Evolutionary conservation across 495 filamentous ascomycete genomes (phyloP), one percentile per base, ranked within the genome.

Genomic region (Aspergillus cavernicola): DNA sequence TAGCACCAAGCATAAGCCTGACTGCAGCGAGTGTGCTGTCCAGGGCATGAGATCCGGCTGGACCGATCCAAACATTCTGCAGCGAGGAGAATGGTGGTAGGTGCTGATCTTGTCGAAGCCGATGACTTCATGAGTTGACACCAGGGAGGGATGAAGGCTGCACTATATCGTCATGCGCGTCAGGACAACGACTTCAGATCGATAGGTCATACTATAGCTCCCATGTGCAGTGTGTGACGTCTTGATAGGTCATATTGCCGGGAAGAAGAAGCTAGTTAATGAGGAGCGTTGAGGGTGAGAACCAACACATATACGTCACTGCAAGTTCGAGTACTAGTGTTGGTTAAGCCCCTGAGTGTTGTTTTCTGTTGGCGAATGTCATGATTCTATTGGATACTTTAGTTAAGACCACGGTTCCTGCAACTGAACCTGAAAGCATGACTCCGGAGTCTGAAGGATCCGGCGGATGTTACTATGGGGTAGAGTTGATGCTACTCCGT

Each of bases 361-460:
- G 33, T 13, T 29, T 50, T 18, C 33, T 52, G 49, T 52, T 52
- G 49, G 49, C 11, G 18, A 52, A 8, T 13, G 9, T 15, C 12
- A 29, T 16, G 18, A 35, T 42, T 8, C 18, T 15, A 52, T 52
- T 52, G 49, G 49, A 33, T 20, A 26, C 28, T 19, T 5, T 39
- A 36, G 7, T 29, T 18, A 6, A 35, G 11, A 11, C 46, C 6
- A 38, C 7, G 35, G 4, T 12, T 39, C 31, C 46, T 50, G 46
- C 46, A 50, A 10, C 46, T 18, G 20, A 24, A 29, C 10, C 18
- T 19, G 22, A 39, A 19, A 36, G 31, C 33, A 6, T 26, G 31
- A 28, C 18, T 39, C 20, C 39, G 46, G 28, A 50, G 46, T 39
- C 20, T 50, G 46, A 38, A 50, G 46, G 33, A 50, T 50, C 8